These are phyloP conservation scores for Aschersonia sp. DNA, from an alignment of 2,329 filamentous ascomycete species.

Conservation along the genomic window DNA sequence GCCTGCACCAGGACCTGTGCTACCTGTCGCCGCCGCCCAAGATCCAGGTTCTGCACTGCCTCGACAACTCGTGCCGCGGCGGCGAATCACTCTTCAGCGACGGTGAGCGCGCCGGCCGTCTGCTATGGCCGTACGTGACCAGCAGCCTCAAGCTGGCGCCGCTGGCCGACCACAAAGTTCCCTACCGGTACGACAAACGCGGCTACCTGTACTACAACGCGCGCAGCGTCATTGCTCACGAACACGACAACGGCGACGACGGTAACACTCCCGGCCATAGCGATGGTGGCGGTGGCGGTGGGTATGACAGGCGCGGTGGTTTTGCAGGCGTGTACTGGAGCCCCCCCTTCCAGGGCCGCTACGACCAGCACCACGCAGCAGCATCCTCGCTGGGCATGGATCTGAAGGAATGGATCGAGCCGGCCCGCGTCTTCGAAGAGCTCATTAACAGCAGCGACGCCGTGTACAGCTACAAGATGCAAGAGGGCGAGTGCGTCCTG, in stretches of 20 bases:
- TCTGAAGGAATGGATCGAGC: constrained; percentile 27
- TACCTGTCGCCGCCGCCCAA: constrained; percentile 70
- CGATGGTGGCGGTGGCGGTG: no score
- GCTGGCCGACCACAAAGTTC: constrained; percentile 22
- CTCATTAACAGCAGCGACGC: constrained; percentile 41
- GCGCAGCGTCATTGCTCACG: constrained; percentile 36
- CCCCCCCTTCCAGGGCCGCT: constrained; percentile 54
- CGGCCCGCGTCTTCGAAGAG: constrained; percentile 39
- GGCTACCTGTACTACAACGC: constrained; percentile 46
- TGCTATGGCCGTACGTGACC: constrained; percentile 13
- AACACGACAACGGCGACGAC: no score
- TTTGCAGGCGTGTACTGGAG: constrained; percentile 42
- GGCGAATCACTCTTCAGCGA: constrained; percentile 83
- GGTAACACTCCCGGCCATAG: no score
- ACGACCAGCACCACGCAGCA: constrained; percentile 23
- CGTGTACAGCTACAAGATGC: constrained; percentile 57
- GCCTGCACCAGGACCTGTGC: constrained; percentile 85
- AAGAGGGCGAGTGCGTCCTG: constrained; percentile 77
- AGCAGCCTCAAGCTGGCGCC: constrained; percentile 3
- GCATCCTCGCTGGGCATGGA: constrained; percentile 5
- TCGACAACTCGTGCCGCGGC: constrained; percentile 64
- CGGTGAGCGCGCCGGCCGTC: constrained; percentile 43
- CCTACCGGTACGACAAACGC: constrained; percentile 56
- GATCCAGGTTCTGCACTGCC: constrained; percentile 78
- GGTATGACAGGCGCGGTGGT: constrained; percentile 2